Percentiles rank a stretch among this genome's conserved stretches.
phyloP scores from a whole-genome alignment of 2,329 filamentous ascomycete species.

The Myriangium duriaei region DNA sequence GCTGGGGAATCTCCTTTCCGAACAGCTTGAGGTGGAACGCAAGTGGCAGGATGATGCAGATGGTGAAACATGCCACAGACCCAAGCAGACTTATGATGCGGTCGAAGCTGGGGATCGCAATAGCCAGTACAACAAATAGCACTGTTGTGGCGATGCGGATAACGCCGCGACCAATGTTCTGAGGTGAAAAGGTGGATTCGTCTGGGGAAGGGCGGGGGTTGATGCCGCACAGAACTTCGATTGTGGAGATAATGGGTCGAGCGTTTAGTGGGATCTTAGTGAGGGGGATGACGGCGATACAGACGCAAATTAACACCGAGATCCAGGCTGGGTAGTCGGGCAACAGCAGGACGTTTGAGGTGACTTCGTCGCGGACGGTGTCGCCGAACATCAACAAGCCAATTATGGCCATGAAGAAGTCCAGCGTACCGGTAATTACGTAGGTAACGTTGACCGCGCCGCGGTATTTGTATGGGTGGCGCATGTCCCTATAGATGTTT shows the following conservation, averaged over 20 bases:
- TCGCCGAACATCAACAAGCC: conserved; percentile 94
- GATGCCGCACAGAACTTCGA: conserved; percentile 70
- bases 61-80: conserved; percentile 79
- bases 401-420: conserved; percentile 67
- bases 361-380: conserved; percentile 75
- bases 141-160: conserved; percentile 56
- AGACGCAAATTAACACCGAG: conserved; percentile 69
- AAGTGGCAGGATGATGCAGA: conserved; percentile 83
- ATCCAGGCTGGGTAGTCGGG: conserved; percentile 60
- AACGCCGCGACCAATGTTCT: conserved; percentile 45
- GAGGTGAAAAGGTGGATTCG: conserved; percentile 40
- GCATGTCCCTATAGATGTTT: conserved; percentile 69
- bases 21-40: conserved; percentile 88
- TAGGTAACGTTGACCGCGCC: conserved; percentile 70
- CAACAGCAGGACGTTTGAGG: conserved; percentile 71
- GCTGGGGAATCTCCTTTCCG: conserved; percentile 50
- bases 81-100: conserved; percentile 87
- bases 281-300: conserved; percentile 83
- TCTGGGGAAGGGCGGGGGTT: conserved; percentile 43
- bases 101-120: conserved; percentile 67
- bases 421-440: conserved; percentile 69
- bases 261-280: conserved; percentile 91
- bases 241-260: conserved; percentile 72
- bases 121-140: conserved; percentile 64
- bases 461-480: conserved; percentile 69